A percentile compares a stretch with the other conserved stretches of the same genome.
phyloP scores from a whole-genome alignment of 192 early-diverging fungal genomes.

The Funneliformis mosseae region DNA sequence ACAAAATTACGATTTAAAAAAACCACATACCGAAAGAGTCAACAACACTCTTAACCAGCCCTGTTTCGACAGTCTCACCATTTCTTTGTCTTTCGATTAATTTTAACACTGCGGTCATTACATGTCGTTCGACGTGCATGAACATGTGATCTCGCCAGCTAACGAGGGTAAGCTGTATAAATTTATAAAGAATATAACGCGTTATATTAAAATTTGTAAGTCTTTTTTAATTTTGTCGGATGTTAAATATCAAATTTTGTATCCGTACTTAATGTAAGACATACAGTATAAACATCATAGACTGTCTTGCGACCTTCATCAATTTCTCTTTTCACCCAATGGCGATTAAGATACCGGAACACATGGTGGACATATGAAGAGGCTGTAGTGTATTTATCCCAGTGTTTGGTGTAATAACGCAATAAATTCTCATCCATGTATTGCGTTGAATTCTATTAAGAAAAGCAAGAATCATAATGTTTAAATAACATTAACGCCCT shows the following conservation, averaged over 20 bases:
- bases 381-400: constrained; percentile 88
- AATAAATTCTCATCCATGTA: constrained; percentile 81
- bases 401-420: constrained; percentile 85
- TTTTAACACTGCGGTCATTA: constrained; percentile 78
- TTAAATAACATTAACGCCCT: neutral
- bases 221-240: neutral
- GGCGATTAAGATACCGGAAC: constrained; percentile 93
- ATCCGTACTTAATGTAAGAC: constrained; percentile 37
- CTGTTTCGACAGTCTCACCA: constrained; percentile 87
- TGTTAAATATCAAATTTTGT: neutral
- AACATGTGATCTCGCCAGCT: constrained; percentile 87
- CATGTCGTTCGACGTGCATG: constrained; percentile 63
- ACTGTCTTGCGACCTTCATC: constrained; percentile 89
- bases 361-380: constrained; percentile 85
- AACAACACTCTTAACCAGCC: constrained; percentile 83
- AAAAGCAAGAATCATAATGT: neutral
- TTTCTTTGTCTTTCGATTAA: constrained; percentile 81
- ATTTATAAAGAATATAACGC: constrained; percentile 1
- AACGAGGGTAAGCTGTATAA: constrained; percentile 70
- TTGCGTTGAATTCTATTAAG: constrained; percentile 54
- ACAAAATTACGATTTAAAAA: neutral
- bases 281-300: constrained; percentile 92
- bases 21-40: constrained; percentile 81
- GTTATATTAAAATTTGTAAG: neutral
- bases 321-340: constrained; percentile 96